These are phyloP conservation scores for Kazachstania viticola DNA, from an alignment of 805 yeast genomes.

Conservation along the genomic window DNA sequence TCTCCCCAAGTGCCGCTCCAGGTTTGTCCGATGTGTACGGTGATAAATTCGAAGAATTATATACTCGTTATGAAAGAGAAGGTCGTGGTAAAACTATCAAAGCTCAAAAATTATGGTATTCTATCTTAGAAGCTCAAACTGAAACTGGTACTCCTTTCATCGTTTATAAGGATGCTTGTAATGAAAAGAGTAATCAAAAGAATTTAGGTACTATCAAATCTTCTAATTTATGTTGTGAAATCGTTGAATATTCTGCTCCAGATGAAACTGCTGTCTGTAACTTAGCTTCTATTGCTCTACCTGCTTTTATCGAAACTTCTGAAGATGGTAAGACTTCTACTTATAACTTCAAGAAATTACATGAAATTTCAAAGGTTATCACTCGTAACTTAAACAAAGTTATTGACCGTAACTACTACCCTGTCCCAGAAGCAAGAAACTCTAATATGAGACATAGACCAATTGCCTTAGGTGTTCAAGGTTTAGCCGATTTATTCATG, in stretches of 20 bases:
- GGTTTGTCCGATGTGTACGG: constrained; percentile 79
- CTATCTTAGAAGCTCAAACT: constrained; percentile 82
- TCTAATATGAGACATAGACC: constrained; percentile 85
- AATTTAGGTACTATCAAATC: constrained; percentile 88
- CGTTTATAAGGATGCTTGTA: constrained; percentile 88
- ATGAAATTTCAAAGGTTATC: constrained; percentile 64
- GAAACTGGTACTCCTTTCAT: constrained; percentile 96
- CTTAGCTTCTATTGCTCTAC: constrained; percentile 82
- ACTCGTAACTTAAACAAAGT: constrained; percentile 69
- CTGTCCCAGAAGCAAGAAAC: constrained; percentile 59
- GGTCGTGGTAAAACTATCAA: constrained; percentile 56
- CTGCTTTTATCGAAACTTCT: constrained; percentile 50
- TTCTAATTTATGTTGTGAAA: constrained; percentile 89
- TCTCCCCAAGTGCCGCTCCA: constrained; percentile 82
- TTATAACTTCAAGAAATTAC: constrained; percentile 67
- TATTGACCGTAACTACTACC: constrained; percentile 79
- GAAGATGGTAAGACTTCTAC: constrained; percentile 34
- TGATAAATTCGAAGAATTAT: constrained; percentile 64
- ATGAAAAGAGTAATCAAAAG: constrained; percentile 77
- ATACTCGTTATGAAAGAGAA: constrained; percentile 59
- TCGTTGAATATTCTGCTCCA: constrained; percentile 83
- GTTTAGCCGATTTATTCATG: constrained; percentile 83
- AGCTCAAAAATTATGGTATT: constrained; percentile 87
- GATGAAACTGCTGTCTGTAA: constrained; percentile 94
- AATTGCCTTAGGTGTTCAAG: constrained; percentile 96